A percentile compares a stretch with the other conserved stretches of the same genome.
Conservation (phyloP, 305 asterid species). For the Euphrasia arctica region DNA sequence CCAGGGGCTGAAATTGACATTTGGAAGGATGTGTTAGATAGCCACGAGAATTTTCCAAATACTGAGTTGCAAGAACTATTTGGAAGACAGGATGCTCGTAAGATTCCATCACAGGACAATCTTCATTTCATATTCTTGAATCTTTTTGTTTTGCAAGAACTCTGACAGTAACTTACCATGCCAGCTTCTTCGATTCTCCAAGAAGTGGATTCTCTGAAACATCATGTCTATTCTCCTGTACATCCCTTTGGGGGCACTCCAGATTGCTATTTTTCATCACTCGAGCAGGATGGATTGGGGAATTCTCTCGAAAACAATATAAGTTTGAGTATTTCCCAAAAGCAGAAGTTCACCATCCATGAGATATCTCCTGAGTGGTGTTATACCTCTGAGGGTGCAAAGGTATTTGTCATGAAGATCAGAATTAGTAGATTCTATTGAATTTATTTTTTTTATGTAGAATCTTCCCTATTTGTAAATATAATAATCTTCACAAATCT, state of each 20-base stretch:
- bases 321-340: conserved; percentile 54
- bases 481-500: background rate
- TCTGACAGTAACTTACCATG: conserved; percentile 30
- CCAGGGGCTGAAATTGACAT: conserved; percentile 41
- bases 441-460: background rate
- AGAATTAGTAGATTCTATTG: conserved; percentile 20
- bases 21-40: conserved; percentile 58
- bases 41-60: conserved; percentile 37
- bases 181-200: conserved; percentile 47
- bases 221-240: conserved; percentile 39
- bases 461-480: background rate
- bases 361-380: conserved; percentile 97
- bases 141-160: conserved; percentile 20
- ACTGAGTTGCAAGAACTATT: conserved; percentile 38
- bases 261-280: conserved; percentile 39
- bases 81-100: conserved; percentile 48
- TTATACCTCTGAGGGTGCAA: conserved; percentile 73
- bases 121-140: conserved; percentile 16
- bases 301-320: conserved; percentile 43
- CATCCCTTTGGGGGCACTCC: conserved; percentile 37
- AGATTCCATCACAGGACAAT: conserved; percentile 27
- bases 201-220: conserved; percentile 40
- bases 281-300: conserved; percentile 53
- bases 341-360: conserved; percentile 75
- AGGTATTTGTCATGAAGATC: conserved; percentile 46